phyloP scores from a whole-genome alignment of 2,329 filamentous ascomycete genomes.

The Leptodontidium sp. region DNA sequence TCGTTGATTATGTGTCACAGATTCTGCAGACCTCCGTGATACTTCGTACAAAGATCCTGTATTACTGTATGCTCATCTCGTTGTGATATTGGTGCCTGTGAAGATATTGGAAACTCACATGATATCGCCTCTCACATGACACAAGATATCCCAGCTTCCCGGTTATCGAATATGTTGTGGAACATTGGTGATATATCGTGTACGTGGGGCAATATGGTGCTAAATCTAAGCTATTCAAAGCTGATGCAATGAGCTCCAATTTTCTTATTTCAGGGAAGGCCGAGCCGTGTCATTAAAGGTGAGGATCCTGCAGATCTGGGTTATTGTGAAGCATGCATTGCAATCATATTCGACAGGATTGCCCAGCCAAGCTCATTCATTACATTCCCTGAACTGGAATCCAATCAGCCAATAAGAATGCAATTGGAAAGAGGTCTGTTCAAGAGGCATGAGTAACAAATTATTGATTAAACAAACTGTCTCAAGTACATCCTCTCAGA shows the following conservation, averaged over 20 bases:
- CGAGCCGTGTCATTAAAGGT: background rate
- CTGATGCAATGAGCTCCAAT: background rate
- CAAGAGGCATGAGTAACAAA: too few species aligned
- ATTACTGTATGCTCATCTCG: background rate
- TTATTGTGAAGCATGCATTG: too few species aligned
- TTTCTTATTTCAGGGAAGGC: background rate
- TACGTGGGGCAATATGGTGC: background rate
- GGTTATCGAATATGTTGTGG: background rate
- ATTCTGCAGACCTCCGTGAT: constrained; percentile 4
- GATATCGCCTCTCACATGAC: background rate
- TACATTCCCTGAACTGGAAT: background rate
- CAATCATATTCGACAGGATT: too few species aligned
- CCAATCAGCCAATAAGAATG: background rate
- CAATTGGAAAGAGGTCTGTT: background rate
- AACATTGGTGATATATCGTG: constrained; percentile 9
- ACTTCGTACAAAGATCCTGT: constrained; percentile 3
- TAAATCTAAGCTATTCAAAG: background rate
- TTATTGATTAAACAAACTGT: constrained; percentile 1
- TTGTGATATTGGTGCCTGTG: background rate
- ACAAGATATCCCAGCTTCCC: constrained; percentile 15
- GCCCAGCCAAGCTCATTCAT: too few species aligned
- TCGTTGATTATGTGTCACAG: background rate
- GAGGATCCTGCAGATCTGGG: too few species aligned
- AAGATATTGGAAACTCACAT: background rate
- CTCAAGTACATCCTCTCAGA: background rate